A percentile compares a stretch with the other conserved stretches of the same genome.
These are phyloP conservation scores for Ligustrum vulgare DNA, from an alignment of 257 asterid species.

Conservation along the genomic window DNA sequence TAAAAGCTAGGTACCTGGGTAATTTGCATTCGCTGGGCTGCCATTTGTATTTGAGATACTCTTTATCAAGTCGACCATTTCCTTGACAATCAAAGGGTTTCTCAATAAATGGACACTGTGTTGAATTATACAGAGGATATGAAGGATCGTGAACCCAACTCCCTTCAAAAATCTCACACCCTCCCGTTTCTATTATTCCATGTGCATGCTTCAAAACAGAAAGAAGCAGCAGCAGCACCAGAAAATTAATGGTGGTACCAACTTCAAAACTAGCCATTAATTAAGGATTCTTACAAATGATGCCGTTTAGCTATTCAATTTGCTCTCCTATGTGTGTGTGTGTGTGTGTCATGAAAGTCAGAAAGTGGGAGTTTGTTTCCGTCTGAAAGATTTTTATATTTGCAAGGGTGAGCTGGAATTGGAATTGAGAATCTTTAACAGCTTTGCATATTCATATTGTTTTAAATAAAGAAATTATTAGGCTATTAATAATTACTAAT, in stretches of 20 bases:
- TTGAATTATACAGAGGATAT: constrained; percentile 11
- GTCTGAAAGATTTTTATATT: not conserved
- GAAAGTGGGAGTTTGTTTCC: not conserved
- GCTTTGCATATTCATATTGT: not conserved
- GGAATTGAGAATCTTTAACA: not conserved
- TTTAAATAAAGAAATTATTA: not conserved
- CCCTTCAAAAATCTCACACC: constrained; percentile 5
- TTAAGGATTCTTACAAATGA: no score
- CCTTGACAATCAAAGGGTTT: constrained; percentile 1
- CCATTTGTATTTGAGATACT: constrained; percentile 30
- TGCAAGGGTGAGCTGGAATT: no score
- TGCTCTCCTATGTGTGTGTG: not conserved
- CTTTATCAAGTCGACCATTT: constrained; percentile 16
- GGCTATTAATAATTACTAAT: not conserved
- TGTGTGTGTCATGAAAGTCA: no score
- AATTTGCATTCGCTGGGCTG: constrained; percentile 34
- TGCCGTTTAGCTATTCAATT: not conserved
- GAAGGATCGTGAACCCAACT: constrained; percentile 14
- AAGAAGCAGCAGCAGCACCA: not conserved
- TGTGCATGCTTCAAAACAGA: not conserved
- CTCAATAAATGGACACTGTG: constrained; percentile 10
- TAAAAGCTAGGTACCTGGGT: constrained; percentile 25
- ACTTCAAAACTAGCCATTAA: not conserved
- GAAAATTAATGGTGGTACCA: not conserved
- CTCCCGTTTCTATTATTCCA: not conserved